Percentiles rank a stretch among this genome's conserved stretches.
These are phyloP conservation scores for Aspergillus neotritici DNA, from an alignment of 2,329 filamentous ascomycete species.

Conservation along the genomic window DNA sequence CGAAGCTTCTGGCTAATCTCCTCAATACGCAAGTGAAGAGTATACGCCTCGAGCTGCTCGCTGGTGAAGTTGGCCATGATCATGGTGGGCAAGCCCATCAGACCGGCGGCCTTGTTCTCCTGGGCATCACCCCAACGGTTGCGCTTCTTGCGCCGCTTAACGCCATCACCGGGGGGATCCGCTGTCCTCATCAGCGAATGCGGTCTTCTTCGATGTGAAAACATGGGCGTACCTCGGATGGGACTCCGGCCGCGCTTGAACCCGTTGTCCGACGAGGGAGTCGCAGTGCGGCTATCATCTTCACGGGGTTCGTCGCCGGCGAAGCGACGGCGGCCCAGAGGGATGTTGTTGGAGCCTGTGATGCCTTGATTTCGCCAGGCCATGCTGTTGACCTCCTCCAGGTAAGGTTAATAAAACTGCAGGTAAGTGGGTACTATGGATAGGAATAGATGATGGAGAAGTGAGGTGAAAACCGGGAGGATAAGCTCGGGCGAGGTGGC, in stretches of 20 bases:
- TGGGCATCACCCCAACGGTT: conserved; percentile 97
- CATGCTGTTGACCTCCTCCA: conserved; percentile 39
- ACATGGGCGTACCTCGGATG: conserved; percentile 59
- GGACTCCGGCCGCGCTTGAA: conserved; percentile 90
- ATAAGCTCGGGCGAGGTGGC: conserved; percentile 6
- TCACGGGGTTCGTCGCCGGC: conserved; percentile 57
- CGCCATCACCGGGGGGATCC: conserved; percentile 61
- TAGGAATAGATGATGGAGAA: not conserved
- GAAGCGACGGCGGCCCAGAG: conserved; percentile 78
- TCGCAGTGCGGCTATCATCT: conserved; percentile 42
- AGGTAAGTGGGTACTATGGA: conserved; percentile 3
- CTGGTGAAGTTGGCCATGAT: conserved; percentile 98
- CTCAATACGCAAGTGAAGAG: conserved; percentile 91
- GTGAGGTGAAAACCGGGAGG: not conserved
- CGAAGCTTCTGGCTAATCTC: conserved; percentile 99
- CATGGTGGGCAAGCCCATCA: conserved; percentile 95
- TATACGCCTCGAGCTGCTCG: conserved; percentile 96
- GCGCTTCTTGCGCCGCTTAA: conserved; percentile 90
- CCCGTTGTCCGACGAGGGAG: conserved; percentile 46
- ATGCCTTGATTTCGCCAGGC: conserved; percentile 70
- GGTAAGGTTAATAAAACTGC: conserved; percentile 7
- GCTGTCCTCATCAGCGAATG: conserved; percentile 16
- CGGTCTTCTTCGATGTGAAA: not conserved
- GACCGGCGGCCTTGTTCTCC: conserved; percentile 95
- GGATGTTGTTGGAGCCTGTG: conserved; percentile 97